Conservation (phyloP, 2,329 filamentous ascomycete genomes). For the Knufia fluminis region DNA sequence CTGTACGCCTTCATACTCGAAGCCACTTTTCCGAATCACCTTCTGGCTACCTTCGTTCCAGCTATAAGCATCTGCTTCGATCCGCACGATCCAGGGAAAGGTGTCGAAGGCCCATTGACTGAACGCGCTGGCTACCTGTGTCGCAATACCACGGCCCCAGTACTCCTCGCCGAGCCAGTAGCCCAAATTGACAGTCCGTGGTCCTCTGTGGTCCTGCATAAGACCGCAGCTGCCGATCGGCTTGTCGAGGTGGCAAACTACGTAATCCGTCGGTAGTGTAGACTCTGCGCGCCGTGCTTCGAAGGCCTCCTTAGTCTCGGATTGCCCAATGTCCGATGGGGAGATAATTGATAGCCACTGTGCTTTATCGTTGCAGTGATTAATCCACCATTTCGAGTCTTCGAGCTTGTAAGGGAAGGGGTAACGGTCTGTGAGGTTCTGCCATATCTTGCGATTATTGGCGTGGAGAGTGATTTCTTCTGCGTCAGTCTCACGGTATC, state of each 20-base stretch:
- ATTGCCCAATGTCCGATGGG: background rate
- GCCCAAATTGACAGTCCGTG: background rate
- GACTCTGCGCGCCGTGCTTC: background rate
- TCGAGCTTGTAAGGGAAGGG: conserved; percentile 9
- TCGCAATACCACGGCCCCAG: conserved; percentile 9
- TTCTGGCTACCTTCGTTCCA: conserved; percentile 9
- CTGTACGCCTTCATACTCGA: conserved; percentile 1
- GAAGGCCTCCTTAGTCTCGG: background rate
- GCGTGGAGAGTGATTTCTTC: conserved; percentile 14
- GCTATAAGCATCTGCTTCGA: conserved; percentile 6
- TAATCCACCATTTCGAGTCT: conserved; percentile 5
- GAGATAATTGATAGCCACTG: background rate
- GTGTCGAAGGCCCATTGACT: conserved; percentile 5
- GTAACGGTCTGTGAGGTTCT: conserved; percentile 9
- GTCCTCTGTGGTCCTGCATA: background rate
- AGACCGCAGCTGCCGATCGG: conserved; percentile 8
- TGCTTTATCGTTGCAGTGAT: background rate
- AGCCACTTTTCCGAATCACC: conserved; percentile 9
- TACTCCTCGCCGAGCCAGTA: conserved; percentile 10
- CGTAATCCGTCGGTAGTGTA: conserved; percentile 4
- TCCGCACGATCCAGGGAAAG: conserved; percentile 8
- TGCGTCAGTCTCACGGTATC: background rate
- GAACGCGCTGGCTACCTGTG: conserved; percentile 5
- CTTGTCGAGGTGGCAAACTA: conserved; percentile 5
- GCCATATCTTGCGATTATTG: conserved; percentile 13